phyloP scores from a whole-genome alignment of 2,329 filamentous ascomycete species.

The Polytolypa hystricis region DNA sequence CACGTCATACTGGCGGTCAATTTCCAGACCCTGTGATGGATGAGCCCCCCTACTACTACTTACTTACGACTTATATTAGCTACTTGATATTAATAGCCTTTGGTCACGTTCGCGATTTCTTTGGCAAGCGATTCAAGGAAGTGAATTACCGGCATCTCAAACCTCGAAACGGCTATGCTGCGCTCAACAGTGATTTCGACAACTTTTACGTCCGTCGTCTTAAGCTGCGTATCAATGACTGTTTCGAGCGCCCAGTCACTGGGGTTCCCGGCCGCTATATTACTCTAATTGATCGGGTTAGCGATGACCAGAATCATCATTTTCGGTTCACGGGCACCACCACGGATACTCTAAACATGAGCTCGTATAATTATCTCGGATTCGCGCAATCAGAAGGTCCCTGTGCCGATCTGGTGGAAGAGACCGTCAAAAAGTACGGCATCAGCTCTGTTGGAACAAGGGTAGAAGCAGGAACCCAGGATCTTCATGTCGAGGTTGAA shows the following conservation, averaged over 20 bases:
- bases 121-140: constrained; percentile 87
- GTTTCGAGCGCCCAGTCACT: constrained; percentile 83
- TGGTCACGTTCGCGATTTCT: constrained; percentile 92
- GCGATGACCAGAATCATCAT: constrained; percentile 80
- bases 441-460: constrained; percentile 73
- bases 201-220: constrained; percentile 92
- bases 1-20: constrained; percentile 69
- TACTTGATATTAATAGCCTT: constrained; percentile 93
- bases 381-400: constrained; percentile 96
- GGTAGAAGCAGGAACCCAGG: constrained; percentile 73
- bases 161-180: constrained; percentile 78
- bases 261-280: constrained; percentile 92
- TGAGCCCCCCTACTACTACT: constrained; percentile 91
- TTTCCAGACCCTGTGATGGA: constrained; percentile 81
- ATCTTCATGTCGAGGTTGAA: constrained; percentile 82
- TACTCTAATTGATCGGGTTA: constrained; percentile 80
- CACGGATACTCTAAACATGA: constrained; percentile 95
- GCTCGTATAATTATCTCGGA: constrained; percentile 98
- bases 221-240: constrained; percentile 93
- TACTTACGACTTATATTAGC: constrained; percentile 96
- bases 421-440: constrained; percentile 72
- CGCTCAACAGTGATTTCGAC: constrained; percentile 95
- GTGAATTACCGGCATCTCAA: constrained; percentile 78
- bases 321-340: constrained; percentile 83
- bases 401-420: constrained; percentile 86